Evolutionary conservation across 2,329 filamentous ascomycete genomes (phyloP).

Genomic region (Immersiporthe knoxdaviesiana): DNA sequence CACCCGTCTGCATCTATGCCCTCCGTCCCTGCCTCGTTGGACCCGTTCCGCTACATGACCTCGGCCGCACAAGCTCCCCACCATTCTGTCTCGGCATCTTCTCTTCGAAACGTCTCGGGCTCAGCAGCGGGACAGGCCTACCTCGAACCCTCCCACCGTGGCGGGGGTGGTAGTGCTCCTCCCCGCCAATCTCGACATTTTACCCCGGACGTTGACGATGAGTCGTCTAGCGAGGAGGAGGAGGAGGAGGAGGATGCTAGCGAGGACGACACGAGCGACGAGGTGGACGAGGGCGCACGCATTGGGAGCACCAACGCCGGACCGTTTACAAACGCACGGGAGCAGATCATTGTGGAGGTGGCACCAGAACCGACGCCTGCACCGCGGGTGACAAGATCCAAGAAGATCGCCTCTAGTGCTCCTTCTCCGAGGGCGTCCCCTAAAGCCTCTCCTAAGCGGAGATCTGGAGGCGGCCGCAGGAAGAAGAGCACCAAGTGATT

Average conservation of each 20-base stretch:
- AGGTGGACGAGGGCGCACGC: constrained; percentile 29
- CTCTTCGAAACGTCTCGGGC: constrained; percentile 45
- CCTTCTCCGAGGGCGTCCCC: constrained; percentile 36
- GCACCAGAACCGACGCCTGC: constrained; percentile 32
- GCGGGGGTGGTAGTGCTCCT: constrained; percentile 24
- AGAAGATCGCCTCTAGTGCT: constrained; percentile 40
- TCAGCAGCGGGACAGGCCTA: constrained; percentile 29
- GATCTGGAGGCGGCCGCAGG: constrained; percentile 39
- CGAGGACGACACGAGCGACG: constrained; percentile 41
- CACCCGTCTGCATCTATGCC: constrained; percentile 35
- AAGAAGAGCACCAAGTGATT: constrained; percentile 28
- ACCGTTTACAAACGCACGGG: constrained; percentile 35
- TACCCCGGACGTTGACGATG: constrained; percentile 21
- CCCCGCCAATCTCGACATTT: constrained; percentile 27
- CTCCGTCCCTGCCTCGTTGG: constrained; percentile 39
- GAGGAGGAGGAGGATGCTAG: constrained; percentile 24
- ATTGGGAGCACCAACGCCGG: constrained; percentile 24
- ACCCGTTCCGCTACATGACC: constrained; percentile 60
- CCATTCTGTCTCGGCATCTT: constrained; percentile 39
- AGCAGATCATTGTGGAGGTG: constrained; percentile 46
- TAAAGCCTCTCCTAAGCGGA: constrained; percentile 42
- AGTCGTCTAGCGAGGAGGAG: constrained; percentile 23
- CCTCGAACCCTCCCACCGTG: constrained; percentile 29
- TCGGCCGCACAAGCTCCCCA: constrained; percentile 46
- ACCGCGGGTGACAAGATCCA: constrained; percentile 37